Evolutionary conservation across 1,139 yeast genomes (phyloP), one percentile per base, ranked within the genome.

Genomic region (Candida dubliniensis): DNA sequence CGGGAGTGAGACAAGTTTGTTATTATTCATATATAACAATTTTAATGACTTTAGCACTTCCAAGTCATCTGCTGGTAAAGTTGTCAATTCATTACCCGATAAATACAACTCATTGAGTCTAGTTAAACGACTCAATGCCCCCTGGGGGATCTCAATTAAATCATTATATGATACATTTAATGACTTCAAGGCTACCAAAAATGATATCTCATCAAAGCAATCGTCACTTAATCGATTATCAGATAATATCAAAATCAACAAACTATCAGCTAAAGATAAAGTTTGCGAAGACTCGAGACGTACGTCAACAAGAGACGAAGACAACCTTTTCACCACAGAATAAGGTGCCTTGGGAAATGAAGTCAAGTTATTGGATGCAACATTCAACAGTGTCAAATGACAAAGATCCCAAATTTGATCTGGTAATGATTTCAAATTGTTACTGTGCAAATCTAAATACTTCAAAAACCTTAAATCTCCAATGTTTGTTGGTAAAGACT

Each of bases 181-280:
- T 1, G 77, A 66, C 49, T 78, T 80, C 50, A 95, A 67, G 42
- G 82, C 79, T 1, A 71, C 61, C 49, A 88, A 76, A 43, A 76
- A 67, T 9, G 89, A 77, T 33, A 93, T 69, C 4, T 82, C 74
- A 41, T 85, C 86, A 65, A 91, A 85, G 51, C 84, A 81, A 8
- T 86, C 87, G 57, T 90, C 96, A 36, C 76, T 78, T 35, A 95
- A 74, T 49, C 91, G 82, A 62, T 95, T 93, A 59, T 93, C 99
- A 10, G 95, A 87, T 30, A 88, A 71, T 33, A 82, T 76, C 41
- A 95, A 74, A 26, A 74, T 68, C 48, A 75, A 63, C 48, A 90
- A 67, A 36, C 85, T 74, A 42, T 73, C 77, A 1, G 80, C 74
- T 43, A 82, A 63, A 2, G 79, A 63, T 2, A 58, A 47, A 1